phyloP scores from a whole-genome alignment of 208 protist genomes.

The Acanthamoeba triangularis region DNA sequence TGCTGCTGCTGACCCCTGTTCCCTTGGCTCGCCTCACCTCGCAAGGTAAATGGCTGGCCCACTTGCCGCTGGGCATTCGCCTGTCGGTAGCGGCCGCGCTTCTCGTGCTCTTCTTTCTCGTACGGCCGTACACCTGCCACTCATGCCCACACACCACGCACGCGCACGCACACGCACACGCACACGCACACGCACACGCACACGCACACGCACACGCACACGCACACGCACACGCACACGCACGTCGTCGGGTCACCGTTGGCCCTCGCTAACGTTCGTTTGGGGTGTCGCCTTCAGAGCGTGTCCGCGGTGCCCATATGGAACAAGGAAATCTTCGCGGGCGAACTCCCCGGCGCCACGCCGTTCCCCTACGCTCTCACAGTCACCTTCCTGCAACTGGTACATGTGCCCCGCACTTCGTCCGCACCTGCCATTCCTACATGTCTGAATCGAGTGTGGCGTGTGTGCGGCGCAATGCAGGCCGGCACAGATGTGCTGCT shows the following conservation, averaged over 20 bases:
- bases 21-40: too few relatives aligned
- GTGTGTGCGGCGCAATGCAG: background rate
- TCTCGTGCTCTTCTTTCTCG: conserved; percentile 1
- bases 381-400: conserved; percentile 52
- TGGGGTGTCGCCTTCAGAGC: background rate
- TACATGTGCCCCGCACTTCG: background rate
- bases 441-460: too few relatives aligned
- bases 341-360: background rate
- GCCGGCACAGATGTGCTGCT: conserved; percentile 39
- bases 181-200: too few relatives aligned
- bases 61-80: conserved; percentile 5
- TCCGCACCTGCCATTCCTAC: too few relatives aligned
- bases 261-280: background rate
- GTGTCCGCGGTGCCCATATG: conserved; percentile 8
- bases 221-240: too few relatives aligned
- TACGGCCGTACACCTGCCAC: too few relatives aligned
- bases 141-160: too few relatives aligned
- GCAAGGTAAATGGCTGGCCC: conserved; percentile 52
- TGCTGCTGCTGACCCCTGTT: too few relatives aligned
- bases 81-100: background rate
- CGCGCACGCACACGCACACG: too few relatives aligned
- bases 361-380: conserved; percentile 51
- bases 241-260: too few relatives aligned
- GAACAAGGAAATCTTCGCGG: conserved; percentile 47
- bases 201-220: too few relatives aligned